Evolutionary conservation across 2,329 filamentous ascomycete genomes (phyloP).

Genomic region (Penicillium capsulatum): DNA sequence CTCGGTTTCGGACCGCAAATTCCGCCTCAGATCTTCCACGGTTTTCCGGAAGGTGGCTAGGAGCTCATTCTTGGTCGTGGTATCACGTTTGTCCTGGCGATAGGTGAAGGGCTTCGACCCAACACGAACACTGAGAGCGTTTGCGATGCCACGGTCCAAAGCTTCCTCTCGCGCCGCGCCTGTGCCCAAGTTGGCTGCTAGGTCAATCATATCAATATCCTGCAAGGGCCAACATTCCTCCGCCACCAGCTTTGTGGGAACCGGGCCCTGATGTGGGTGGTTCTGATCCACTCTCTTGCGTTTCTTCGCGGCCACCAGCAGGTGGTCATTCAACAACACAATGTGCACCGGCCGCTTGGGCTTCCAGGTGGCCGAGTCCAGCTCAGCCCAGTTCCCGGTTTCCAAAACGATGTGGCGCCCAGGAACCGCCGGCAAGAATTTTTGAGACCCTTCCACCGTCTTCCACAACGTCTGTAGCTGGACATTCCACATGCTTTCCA

Average conservation of each 20-base stretch:
- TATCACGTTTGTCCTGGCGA: slow-evolving; percentile 76
- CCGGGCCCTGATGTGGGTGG: slow-evolving; percentile 44
- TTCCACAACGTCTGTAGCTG: slow-evolving; percentile 84
- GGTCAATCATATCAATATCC: slow-evolving; percentile 88
- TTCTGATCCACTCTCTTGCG: slow-evolving; percentile 77
- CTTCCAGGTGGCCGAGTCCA: slow-evolving; percentile 97
- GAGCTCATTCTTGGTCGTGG: slow-evolving; percentile 71
- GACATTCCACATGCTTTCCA: slow-evolving; percentile 64
- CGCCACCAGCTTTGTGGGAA: slow-evolving; percentile 72
- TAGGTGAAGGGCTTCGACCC: slow-evolving; percentile 93
- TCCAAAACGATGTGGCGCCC: slow-evolving; percentile 94
- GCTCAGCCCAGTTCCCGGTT: slow-evolving; percentile 87
- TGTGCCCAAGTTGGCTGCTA: slow-evolving; percentile 53
- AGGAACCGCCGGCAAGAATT: slow-evolving; percentile 83
- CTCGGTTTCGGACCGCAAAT: slow-evolving; percentile 78
- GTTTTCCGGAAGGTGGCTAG: slow-evolving; percentile 89
- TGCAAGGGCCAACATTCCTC: slow-evolving; percentile 91
- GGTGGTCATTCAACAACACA: slow-evolving; percentile 88
- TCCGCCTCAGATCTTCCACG: slow-evolving; percentile 84
- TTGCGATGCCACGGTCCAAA: slow-evolving; percentile 61
- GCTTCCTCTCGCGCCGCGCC: slow-evolving; percentile 38
- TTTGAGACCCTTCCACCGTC: slow-evolving; percentile 94
- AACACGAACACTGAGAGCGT: slow-evolving; percentile 86
- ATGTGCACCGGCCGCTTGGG: slow-evolving; percentile 83
- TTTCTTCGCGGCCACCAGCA: slow-evolving; percentile 85